Evolutionary conservation across 306 rosid genomes (phyloP), one percentile per base, ranked within the genome.

Genomic region (Vachellia pachyceras): DNA sequence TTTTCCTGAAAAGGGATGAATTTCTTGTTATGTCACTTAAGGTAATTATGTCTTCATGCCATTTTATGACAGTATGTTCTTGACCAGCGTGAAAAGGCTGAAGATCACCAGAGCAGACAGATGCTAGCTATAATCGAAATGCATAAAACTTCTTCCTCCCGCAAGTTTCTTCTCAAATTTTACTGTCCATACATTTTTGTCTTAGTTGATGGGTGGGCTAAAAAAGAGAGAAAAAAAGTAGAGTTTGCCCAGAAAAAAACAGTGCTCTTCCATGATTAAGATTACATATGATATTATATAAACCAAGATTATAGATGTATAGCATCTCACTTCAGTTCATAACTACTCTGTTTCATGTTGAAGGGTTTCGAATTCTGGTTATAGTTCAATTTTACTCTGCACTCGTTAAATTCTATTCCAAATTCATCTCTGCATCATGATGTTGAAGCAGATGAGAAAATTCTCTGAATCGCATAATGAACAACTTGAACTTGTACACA

Each of bases 71-170:
- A 88, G 91, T 86, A 81, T 88, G 91, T 88, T 88, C 79, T 81
- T 88, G 83, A 73, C 55, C 66, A 88, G 55, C 72, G 89, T 86
- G 85, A 88, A 84, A 85, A 88, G 89, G 79, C 83, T 88, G 82
- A 88, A 84, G 88, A 86, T 88, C 82, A 86, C 88, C 14, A 86
- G 89, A 88, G 86, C 91, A 37, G 80, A 88, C 64, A 88, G 85
- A 82, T 88, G 91, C 86, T 86, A 88, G 80, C 69, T 80, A 29
- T 29, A 44, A 73, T 49, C 79, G 69, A 29, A 36, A 83, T 47
- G 68, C 72, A 57, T 25, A 69, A 47, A 73, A 69, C 52, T 61
- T 61, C 44, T 46, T 46, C 37, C 4, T 58, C 66, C 13, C 36
- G 10, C 36, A 64, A 6, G 39, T 80, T 68, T 52, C 79, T 73